These are phyloP conservation scores for Apiospora aurea DNA, from an alignment of 2,329 filamentous ascomycete species.

Conservation along the genomic window DNA sequence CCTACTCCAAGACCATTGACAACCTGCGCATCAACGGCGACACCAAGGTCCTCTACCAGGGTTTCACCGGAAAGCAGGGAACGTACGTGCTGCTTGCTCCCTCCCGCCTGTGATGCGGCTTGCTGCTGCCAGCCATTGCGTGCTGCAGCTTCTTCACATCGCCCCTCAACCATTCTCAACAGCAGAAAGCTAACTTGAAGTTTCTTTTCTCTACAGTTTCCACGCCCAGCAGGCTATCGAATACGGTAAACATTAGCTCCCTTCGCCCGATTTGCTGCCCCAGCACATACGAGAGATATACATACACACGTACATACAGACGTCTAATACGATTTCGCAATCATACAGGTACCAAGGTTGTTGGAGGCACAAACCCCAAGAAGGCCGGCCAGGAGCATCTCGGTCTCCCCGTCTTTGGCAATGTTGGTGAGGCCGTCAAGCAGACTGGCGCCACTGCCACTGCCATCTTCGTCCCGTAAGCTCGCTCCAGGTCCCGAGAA, in stretches of 20 bases:
- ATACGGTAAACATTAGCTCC: slow-evolving; percentile 72
- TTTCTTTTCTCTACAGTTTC: slow-evolving; percentile 68
- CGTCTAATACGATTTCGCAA: slow-evolving; percentile 29
- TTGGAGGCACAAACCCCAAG: slow-evolving; percentile 98
- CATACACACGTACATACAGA: neutral
- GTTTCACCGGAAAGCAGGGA: slow-evolving; percentile 97
- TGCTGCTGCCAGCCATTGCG: neutral
- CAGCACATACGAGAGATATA: neutral
- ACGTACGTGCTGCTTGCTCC: slow-evolving; percentile 65
- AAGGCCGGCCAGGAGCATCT: slow-evolving; percentile 94
- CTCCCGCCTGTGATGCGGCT: neutral
- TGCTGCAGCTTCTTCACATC: neutral
- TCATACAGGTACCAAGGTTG: slow-evolving; percentile 86
- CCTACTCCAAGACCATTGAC: slow-evolving; percentile 75
- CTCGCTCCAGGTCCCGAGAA: slow-evolving; percentile 43
- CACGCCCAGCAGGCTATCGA: slow-evolving; percentile 98
- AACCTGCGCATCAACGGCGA: slow-evolving; percentile 94
- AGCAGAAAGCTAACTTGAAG: slow-evolving; percentile 1
- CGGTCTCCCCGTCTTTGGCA: slow-evolving; percentile 90
- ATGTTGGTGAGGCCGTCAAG: slow-evolving; percentile 86
- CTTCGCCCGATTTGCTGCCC: slow-evolving; percentile 28
- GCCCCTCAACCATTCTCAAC: neutral
- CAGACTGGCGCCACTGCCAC: slow-evolving; percentile 89
- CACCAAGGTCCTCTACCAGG: slow-evolving; percentile 96
- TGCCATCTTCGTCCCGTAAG: slow-evolving; percentile 94